A percentile compares a stretch with the other conserved stretches of the same genome.
phyloP scores from a whole-genome alignment of 805 yeast species.

The Metschnikowia chrysomelidarum region DNA sequence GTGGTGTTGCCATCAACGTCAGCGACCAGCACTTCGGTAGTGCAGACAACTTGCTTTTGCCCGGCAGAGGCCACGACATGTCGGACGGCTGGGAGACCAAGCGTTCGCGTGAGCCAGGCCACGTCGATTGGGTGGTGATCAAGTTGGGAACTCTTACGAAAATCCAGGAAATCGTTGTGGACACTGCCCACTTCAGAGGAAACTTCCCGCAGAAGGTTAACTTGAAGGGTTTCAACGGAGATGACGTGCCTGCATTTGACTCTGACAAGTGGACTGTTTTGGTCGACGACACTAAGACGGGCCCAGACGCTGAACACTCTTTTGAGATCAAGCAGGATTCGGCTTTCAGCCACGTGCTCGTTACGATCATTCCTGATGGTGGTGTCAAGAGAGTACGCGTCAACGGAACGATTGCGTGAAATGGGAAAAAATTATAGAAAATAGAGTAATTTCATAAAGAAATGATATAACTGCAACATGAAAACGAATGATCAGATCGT shows the following conservation, averaged over 20 bases:
- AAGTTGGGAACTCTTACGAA: slow-evolving; percentile 67
- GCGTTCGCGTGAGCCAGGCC: slow-evolving; percentile 80
- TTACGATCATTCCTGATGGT: slow-evolving; percentile 93
- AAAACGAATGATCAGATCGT: too few species aligned
- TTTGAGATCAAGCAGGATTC: slow-evolving; percentile 37
- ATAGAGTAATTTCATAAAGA: too few species aligned
- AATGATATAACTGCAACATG: too few species aligned
- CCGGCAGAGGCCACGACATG: slow-evolving; percentile 96
- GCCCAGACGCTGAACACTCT: slow-evolving; percentile 80
- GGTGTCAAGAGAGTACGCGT: slow-evolving; percentile 92
- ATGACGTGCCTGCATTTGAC: slow-evolving; percentile 38
- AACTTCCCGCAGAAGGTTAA: slow-evolving; percentile 84
- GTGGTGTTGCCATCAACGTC: slow-evolving; percentile 81
- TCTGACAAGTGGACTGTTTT: slow-evolving; percentile 58
- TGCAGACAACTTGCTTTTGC: slow-evolving; percentile 83
- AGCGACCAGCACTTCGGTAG: slow-evolving; percentile 95
- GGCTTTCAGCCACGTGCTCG: slow-evolving; percentile 64
- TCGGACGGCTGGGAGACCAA: slow-evolving; percentile 98
- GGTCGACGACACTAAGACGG: slow-evolving; percentile 68
- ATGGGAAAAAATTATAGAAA: too few species aligned
- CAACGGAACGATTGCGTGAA: slow-evolving; percentile 50
- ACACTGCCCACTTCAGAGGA: slow-evolving; percentile 93
- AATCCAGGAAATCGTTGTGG: slow-evolving; percentile 63
- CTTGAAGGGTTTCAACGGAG: slow-evolving; percentile 56
- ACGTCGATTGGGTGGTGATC: slow-evolving; percentile 88